Evolutionary conservation across 2,329 filamentous ascomycete species (phyloP), one percentile per base, ranked within the genome.

Genomic region (Sphaerulina populicola): DNA sequence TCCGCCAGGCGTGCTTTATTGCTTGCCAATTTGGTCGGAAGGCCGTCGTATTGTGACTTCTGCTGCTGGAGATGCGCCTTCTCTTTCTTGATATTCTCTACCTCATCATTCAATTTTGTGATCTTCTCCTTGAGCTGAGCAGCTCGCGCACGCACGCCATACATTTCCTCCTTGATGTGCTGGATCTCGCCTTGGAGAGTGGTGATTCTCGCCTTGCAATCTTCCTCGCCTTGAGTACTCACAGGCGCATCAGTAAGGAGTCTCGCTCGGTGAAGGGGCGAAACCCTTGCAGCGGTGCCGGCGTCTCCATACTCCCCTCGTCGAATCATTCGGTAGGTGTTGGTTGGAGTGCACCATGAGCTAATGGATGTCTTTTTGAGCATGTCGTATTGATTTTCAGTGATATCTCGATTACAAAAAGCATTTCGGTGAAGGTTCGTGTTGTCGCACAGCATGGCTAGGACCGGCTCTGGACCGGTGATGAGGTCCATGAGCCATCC

Each of bases 401-500:
- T 78, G 31, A 90, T 80, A 8, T 87, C 80, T 4, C 66, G 67
- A 11, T 82, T 71, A 12, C 79, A 74, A 40, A 91, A 77, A 0
- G 81, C 88, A 5, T 83, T 83, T 23, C 74, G 72, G 60, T 94
- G 81, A 6, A 96, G 68, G 47, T 73, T 77, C 52, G 77, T 80
- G 59, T 86, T 83, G 10, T 81, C 78, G 67, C 89, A 96, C 18
- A 98, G 78, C 85, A 94, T 93, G 6, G 88, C 85, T 31, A 97
- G 72, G 1, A 98, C 87, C 1, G 86, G 78, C 1, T 84, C 81
- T 0, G 94, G 94, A 0, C 91, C 93, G 31, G 83, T 77, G 5
- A 98, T 65, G 52, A 79, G 87, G 63, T 97, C 86, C 23, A 86
- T 75, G 0, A 88, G 82, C 71, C 86, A 95, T 1, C 84, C 82